Conservation (phyloP, 805 yeast genomes). For the Wickerhamomyces bovis region DNA sequence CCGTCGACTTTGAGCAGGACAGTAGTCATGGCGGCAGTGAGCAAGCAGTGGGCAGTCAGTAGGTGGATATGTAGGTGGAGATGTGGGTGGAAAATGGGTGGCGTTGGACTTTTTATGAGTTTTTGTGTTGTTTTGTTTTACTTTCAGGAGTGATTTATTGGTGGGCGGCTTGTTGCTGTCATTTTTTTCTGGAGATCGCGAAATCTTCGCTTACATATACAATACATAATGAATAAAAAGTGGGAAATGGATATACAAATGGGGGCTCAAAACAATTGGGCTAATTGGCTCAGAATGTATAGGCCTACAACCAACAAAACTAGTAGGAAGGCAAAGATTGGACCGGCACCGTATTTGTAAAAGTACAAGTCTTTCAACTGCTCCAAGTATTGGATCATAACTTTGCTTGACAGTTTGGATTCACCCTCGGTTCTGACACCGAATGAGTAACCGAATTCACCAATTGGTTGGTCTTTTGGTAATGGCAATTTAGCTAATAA, state of each 20-base stretch:
- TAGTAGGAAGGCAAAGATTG: constrained; percentile 28
- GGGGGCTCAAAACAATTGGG: constrained; percentile 10
- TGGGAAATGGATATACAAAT: too few species aligned
- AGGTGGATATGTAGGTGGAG: too few species aligned
- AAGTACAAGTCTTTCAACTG: constrained; percentile 42
- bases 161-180: too few species aligned
- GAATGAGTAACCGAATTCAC: constrained; percentile 44
- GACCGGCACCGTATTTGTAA: constrained; percentile 38
- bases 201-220: neutral
- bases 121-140: too few species aligned
- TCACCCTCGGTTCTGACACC: constrained; percentile 53
- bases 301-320: constrained; percentile 26
- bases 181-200: neutral
- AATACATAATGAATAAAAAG: too few species aligned
- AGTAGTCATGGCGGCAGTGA: constrained; percentile 18
- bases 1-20: constrained; percentile 30
- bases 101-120: too few species aligned
- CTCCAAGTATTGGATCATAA: constrained; percentile 39
- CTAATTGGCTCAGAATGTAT: constrained; percentile 24
- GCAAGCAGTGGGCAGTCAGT: neutral
- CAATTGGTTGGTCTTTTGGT: constrained; percentile 31
- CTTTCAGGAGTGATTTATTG: too few species aligned
- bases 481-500: constrained; percentile 41
- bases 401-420: constrained; percentile 43
- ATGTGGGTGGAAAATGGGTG: neutral